Base-by-base conservation (phyloP, 768 basidiomycete species). In the Tylopilus sp. region DNA sequence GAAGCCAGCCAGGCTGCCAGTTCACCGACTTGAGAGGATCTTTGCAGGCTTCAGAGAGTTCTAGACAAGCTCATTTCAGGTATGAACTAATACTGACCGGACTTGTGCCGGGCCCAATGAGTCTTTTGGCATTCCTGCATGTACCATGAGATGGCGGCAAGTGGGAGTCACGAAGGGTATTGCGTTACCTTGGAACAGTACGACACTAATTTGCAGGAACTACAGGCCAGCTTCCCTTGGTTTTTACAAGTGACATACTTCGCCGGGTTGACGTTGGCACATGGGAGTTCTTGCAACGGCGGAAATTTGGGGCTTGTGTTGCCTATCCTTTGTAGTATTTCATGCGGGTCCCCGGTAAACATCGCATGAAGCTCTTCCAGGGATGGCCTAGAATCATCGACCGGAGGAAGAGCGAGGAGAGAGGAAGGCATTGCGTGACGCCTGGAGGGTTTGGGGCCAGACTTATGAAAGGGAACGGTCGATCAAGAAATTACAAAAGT, bases 151-250 rank as follows among this genome's bases (percentile, higher is more conserved):
- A 39, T 17, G 47, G n/a, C 22, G 15, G 21, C 23, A 2, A 18
- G 20, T 10, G 7, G 21, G 13, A 8, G 11, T 12, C 30, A 42
- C 25, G 23, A 51, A 1, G n/a, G n/a, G n/a, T n/a, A 20, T 13
- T 22, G 1, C 7, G 39, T 31, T 42, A 58, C 65, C 53, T 66
- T 71, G 10, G 76, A 78, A 54, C 77, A 78, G 52, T 78, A 78
- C 17, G 70, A 71, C 2, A 76, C 75, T 17, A 77, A 56, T 44
- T 54, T 69, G 57, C 76, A 77, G 20, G 59, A 48, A 26, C 59
- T 51, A 43, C 66, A 68, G 10, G 64, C 49, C 21, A 56, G 52
- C 17, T 56, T 69, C 4, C 73, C 75, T 10, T 58, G 62, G 0
- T 69, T 63, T 17, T 56, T 36, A 50, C 74, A 75, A 20, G 21